Base-by-base conservation (phyloP, 2,329 filamentous ascomycete species). In the Exophiala bonariae region DNA sequence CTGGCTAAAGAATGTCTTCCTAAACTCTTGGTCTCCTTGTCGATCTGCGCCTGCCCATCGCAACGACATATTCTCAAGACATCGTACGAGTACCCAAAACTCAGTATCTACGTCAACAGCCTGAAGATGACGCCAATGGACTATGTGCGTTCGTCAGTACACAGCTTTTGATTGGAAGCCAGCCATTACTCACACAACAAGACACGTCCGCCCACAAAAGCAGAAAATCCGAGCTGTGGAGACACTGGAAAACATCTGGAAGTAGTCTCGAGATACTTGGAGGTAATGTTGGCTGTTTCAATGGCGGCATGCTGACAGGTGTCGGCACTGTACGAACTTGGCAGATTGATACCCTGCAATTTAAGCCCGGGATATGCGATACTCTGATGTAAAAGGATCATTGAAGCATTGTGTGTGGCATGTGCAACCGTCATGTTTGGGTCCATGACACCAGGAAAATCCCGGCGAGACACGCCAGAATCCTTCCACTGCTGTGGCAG, bases 351-450 rank as follows among this genome's bases (percentile, higher is more conserved):
- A 26, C 23, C 11, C 11, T 6, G 6, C 62, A 41, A 61, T 50
- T 57, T 54, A 58, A 22, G 53, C 49, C 64, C 63, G 65, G 73
- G 23, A 11, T 26, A 26, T 11, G 23, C 75, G 31, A 78, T 75
- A 4, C 63, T 61, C 34, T 78, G 74, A 43, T 77, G 75, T 0
- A 78, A 59, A 0, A 77, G 60, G 18, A 78, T 75, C 61, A 75
- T 75, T 0, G 73, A 74, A 0, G 73, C 69, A 44, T 77, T 77
- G 37, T 77, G 75, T 0, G 72, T 77, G 8, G 74, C 63, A 26
- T 78, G 73, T 0, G 74, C 74, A 0, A 77, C 56, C 0, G 75
- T 76, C 14, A 77, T 59, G 36, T 77, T 78, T 0, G 75, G 75
- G 40, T 78, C 75, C 64, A 74, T 75, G 23, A 26, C 23, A 26